Conservation (phyloP, 108 stramenopile genomes). For the Nitzschia inconspicua region DNA sequence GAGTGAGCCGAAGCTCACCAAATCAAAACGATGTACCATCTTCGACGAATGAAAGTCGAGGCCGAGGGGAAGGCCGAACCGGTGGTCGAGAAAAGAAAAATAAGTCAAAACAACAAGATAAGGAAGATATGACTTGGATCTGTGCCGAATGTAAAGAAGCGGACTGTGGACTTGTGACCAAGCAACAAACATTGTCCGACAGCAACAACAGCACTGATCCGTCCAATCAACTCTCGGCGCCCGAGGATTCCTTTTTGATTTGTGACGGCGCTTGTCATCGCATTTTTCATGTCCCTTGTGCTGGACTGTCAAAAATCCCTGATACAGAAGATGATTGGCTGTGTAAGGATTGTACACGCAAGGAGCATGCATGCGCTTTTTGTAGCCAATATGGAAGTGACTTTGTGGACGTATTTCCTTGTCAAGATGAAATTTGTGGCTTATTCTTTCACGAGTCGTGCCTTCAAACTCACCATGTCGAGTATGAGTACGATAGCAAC, state of each 20-base stretch:
- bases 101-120: slow-evolving; percentile 19
- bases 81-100: slow-evolving; percentile 1
- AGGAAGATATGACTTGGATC: slow-evolving; percentile 62
- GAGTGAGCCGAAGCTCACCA: not conserved
- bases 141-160: slow-evolving; percentile 76
- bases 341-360: slow-evolving; percentile 56
- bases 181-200: too few species aligned
- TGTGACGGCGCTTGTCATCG: slow-evolving; percentile 73
- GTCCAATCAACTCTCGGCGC: not conserved
- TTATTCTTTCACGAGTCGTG: slow-evolving; percentile 73
- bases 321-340: slow-evolving; percentile 56
- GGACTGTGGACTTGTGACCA: slow-evolving; percentile 39
- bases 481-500: slow-evolving; percentile 2
- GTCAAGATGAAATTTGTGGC: slow-evolving; percentile 52
- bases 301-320: slow-evolving; percentile 51
- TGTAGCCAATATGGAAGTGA: slow-evolving; percentile 67
- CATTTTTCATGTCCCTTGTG: slow-evolving; percentile 79
- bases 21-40: not conserved
- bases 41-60: too few species aligned
- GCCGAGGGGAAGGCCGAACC: too few species aligned
- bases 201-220: not conserved
- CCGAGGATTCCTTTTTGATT: slow-evolving; percentile 42
- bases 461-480: slow-evolving; percentile 48
- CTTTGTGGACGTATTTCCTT: slow-evolving; percentile 55
- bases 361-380: slow-evolving; percentile 52